Conservation (phyloP, 345 rosid genomes). For the Punica granatum region DNA sequence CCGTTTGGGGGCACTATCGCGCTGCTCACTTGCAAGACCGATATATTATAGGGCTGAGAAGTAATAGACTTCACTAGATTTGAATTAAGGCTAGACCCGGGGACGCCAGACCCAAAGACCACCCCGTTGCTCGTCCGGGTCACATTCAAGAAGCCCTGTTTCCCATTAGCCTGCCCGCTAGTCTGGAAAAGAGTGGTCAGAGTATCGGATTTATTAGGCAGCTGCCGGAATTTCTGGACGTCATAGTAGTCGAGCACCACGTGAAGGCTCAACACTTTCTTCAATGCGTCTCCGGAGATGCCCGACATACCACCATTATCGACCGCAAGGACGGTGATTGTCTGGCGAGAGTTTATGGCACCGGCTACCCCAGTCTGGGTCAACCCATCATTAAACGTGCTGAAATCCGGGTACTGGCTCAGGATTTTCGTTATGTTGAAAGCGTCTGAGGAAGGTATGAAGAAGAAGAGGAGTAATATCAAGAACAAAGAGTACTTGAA, state of each 20-base stretch:
- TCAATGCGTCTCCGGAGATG: constrained; percentile 11
- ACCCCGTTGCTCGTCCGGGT: constrained; percentile 9
- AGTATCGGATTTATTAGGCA: constrained; percentile 8
- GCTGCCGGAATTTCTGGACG: constrained; percentile 7
- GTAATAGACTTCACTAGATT: constrained; percentile 19
- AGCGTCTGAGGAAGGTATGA: constrained; percentile 10
- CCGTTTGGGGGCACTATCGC: constrained; percentile 14
- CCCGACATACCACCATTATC: constrained; percentile 15
- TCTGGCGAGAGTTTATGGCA: constrained; percentile 18
- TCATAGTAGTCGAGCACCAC: constrained; percentile 32
- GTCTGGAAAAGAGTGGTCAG: constrained; percentile 31
- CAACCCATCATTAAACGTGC: constrained; percentile 20
- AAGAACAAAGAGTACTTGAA: neutral
- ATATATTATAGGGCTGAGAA: constrained; percentile 20
- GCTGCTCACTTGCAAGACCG: constrained; percentile 29
- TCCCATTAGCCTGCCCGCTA: constrained; percentile 18
- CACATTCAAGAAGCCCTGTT: constrained; percentile 30
- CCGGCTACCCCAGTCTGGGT: constrained; percentile 19
- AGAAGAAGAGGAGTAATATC: constrained; percentile 1
- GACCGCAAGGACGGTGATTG: constrained; percentile 32
- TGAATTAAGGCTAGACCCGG: constrained; percentile 11
- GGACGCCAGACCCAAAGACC: constrained; percentile 19
- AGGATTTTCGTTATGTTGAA: constrained; percentile 31
- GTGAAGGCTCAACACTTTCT: constrained; percentile 19
- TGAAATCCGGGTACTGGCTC: constrained; percentile 19